Percentiles rank a stretch among this genome's conserved stretches.
Evolutionary conservation across 257 asterid genomes (phyloP).

Genomic region (Euphrasia confusa): DNA sequence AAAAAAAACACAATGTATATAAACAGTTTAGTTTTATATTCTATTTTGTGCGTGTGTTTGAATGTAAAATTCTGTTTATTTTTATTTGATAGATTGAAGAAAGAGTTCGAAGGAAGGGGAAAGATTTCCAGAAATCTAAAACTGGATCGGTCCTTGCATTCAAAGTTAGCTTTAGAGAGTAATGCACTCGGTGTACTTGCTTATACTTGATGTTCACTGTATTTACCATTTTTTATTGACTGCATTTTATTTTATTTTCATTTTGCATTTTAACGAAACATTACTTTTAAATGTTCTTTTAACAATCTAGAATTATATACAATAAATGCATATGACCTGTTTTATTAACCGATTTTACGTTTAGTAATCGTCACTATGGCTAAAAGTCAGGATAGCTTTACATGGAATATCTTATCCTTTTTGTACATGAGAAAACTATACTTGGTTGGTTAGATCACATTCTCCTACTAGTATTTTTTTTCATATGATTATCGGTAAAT

Average conservation of each 20-base stretch:
- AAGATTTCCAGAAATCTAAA: conserved; percentile 70
- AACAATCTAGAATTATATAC: neutral
- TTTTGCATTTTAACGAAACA: conserved; percentile 1
- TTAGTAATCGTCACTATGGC: too few relatives aligned
- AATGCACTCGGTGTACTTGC: conserved; percentile 33
- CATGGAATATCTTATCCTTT: neutral
- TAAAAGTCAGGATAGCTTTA: too few relatives aligned
- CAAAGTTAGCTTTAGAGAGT: conserved; percentile 99
- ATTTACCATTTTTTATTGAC: too few relatives aligned
- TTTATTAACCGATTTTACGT: too few relatives aligned
- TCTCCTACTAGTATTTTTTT: conserved; percentile 5
- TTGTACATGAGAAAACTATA: neutral
- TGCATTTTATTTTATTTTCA: too few relatives aligned
- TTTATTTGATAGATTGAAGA: conserved; percentile 72
- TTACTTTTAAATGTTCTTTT: neutral
- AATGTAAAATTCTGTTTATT: conserved; percentile 3
- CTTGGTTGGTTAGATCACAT: neutral
- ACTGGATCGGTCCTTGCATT: conserved; percentile 90
- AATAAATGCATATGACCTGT: neutral
- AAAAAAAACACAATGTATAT: neutral
- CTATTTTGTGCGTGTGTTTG: neutral
- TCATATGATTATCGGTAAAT: neutral
- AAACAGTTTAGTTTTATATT: neutral
- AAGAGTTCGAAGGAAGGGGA: conserved; percentile 81
- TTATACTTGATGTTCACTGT: too few relatives aligned